Conservation (phyloP, 768 basidiomycete species). For the Termitomyces sp. region DNA sequence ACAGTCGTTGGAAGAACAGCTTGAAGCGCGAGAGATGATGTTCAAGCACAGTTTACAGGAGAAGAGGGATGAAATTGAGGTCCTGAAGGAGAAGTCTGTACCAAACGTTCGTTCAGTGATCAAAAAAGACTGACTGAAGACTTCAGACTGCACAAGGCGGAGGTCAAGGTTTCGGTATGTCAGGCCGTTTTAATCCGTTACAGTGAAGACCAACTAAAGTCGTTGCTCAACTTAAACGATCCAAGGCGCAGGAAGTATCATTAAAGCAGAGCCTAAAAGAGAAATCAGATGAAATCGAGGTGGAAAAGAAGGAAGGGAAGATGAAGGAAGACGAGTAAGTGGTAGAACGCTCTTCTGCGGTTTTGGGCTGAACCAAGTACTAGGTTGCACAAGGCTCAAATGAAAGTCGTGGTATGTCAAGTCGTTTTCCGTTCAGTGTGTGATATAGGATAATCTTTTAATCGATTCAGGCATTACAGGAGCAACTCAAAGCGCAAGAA, state of each 20-base stretch:
- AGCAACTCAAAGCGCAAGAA: constrained; percentile 38
- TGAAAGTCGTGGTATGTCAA: not conserved
- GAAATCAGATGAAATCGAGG: not conserved
- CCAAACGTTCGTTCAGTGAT: not conserved
- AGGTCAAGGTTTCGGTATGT: not conserved
- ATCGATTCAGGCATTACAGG: constrained; percentile 14
- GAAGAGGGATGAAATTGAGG: not conserved
- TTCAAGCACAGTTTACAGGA: constrained; percentile 24
- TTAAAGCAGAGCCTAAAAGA: constrained; percentile 24
- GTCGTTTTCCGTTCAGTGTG: not conserved
- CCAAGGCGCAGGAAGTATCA: constrained; percentile 40
- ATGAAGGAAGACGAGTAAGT: not conserved
- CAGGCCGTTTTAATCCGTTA: not conserved
- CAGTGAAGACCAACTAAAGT: not conserved
- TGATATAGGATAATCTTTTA: not conserved
- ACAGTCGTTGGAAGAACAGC: constrained; percentile 16
- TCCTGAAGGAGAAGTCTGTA: not conserved
- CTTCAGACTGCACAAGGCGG: not conserved
- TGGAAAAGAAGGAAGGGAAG: not conserved
- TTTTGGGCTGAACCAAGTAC: not conserved
- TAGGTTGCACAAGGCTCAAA: not conserved
- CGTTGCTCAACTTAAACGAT: not conserved
- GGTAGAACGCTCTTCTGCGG: not conserved
- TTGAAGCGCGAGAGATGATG: constrained; percentile 39
- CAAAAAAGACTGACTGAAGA: not conserved